phyloP scores from a whole-genome alignment of 2,329 filamentous ascomycete species.

The Volutella citrinella region DNA sequence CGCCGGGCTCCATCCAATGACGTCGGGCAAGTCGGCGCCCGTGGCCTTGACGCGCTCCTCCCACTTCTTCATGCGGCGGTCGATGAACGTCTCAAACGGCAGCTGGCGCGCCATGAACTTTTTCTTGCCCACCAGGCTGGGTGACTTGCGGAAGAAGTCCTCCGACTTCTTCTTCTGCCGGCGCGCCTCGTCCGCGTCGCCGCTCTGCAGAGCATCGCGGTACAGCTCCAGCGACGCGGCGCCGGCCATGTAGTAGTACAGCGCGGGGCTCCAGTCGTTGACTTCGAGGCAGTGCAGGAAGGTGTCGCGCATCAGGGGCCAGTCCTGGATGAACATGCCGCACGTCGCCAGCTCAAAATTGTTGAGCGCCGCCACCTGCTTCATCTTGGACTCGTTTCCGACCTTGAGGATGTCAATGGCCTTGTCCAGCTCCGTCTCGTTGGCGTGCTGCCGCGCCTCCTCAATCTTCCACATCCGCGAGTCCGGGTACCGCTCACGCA shows the following conservation, averaged over 20 bases:
- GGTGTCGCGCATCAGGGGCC: slow-evolving; percentile 66
- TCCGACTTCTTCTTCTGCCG: slow-evolving; percentile 63
- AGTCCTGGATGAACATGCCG: slow-evolving; percentile 76
- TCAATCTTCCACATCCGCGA: slow-evolving; percentile 86
- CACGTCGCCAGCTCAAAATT: slow-evolving; percentile 81
- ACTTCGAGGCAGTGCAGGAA: slow-evolving; percentile 75
- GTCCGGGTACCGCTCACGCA: slow-evolving; percentile 76
- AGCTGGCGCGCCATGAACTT: slow-evolving; percentile 85
- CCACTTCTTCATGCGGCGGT: slow-evolving; percentile 86
- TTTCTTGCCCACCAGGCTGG: slow-evolving; percentile 76
- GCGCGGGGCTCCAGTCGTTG: slow-evolving; percentile 85
- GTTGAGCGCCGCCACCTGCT: slow-evolving; percentile 81
- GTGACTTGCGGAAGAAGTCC: slow-evolving; percentile 68
- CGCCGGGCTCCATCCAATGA: slow-evolving; percentile 74
- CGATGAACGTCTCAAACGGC: slow-evolving; percentile 84
- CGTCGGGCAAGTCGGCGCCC: slow-evolving; percentile 70
- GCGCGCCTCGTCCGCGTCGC: slow-evolving; percentile 43
- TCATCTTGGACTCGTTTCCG: slow-evolving; percentile 67
- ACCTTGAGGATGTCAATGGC: slow-evolving; percentile 64
- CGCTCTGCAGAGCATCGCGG: slow-evolving; percentile 50
- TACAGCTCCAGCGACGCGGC: slow-evolving; percentile 79
- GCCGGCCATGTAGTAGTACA: slow-evolving; percentile 89
- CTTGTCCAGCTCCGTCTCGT: slow-evolving; percentile 61
- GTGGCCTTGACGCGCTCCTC: slow-evolving; percentile 69
- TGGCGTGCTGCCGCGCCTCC: slow-evolving; percentile 73